A percentile compares a stretch with the other conserved stretches of the same genome.
Evolutionary conservation across 2,329 filamentous ascomycete species (phyloP).

Genomic region (Epicoccum sorghinum): DNA sequence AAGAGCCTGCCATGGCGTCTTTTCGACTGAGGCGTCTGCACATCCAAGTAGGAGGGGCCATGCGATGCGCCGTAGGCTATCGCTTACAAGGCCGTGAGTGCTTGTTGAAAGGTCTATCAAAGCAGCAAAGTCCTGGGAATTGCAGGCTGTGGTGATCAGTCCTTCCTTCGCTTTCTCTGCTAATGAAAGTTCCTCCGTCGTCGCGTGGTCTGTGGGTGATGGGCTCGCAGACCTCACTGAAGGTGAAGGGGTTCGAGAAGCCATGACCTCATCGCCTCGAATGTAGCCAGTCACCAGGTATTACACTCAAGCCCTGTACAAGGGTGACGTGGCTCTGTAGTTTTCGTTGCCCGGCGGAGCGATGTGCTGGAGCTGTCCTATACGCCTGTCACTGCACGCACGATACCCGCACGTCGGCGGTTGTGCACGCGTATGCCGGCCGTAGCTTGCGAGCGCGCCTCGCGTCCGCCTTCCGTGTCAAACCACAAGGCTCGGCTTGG

Average conservation of each 20-base stretch:
- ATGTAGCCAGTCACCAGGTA: background rate
- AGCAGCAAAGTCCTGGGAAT: slow-evolving; percentile 46
- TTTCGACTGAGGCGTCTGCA: slow-evolving; percentile 15
- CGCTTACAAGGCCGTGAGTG: slow-evolving; percentile 54
- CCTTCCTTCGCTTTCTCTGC: slow-evolving; percentile 35
- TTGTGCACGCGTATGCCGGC: slow-evolving; percentile 7
- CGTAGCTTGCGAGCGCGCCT: slow-evolving; percentile 17
- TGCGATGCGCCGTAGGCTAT: slow-evolving; percentile 69
- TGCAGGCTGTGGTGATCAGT: slow-evolving; percentile 51
- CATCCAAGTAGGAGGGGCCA: slow-evolving; percentile 69
- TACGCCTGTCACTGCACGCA: slow-evolving; percentile 10
- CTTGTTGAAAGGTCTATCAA: slow-evolving; percentile 53
- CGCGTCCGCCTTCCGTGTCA: slow-evolving; percentile 20
- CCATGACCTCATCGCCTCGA: slow-evolving; percentile 33
- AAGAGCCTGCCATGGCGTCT: slow-evolving; percentile 63
- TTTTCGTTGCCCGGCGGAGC: slow-evolving; percentile 1
- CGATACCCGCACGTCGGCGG: slow-evolving; percentile 1
- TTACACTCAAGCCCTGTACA: background rate
- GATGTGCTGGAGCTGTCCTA: background rate
- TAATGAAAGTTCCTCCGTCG: slow-evolving; percentile 16
- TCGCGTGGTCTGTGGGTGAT: slow-evolving; percentile 21
- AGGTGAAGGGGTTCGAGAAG: slow-evolving; percentile 32
- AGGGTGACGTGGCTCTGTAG: slow-evolving; percentile 16
- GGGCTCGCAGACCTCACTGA: slow-evolving; percentile 40
- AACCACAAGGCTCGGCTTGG: slow-evolving; percentile 29